phyloP scores from a whole-genome alignment of 2,329 filamentous ascomycete genomes.

The Mariannaea sp. region DNA sequence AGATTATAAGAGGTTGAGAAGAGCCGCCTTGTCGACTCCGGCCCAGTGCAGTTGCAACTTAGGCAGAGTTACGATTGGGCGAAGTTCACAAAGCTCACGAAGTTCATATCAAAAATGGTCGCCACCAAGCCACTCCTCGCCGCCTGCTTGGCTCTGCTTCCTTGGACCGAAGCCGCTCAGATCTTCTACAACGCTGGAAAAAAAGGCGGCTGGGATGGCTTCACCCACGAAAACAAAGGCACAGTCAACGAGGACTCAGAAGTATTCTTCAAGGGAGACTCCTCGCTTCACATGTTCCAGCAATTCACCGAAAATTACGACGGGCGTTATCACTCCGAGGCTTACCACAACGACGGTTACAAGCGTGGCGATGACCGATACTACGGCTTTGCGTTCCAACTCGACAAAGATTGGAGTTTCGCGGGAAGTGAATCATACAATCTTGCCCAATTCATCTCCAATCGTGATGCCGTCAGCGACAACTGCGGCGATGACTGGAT shows the following conservation, averaged over 20 bases:
- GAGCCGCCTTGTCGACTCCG: no score
- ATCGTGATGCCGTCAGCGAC: conserved; percentile 50
- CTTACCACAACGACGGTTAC: conserved; percentile 50
- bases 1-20: no score
- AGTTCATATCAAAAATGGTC: not conserved
- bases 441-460: conserved; percentile 57
- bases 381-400: conserved; percentile 58
- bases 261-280: conserved; percentile 44
- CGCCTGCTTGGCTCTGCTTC: conserved; percentile 31
- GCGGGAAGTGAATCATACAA: conserved; percentile 52
- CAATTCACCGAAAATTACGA: conserved; percentile 47
- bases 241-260: conserved; percentile 49
- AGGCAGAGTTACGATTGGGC: no score
- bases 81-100: no score
- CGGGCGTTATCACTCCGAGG: conserved; percentile 57
- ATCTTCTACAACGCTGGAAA: conserved; percentile 50
- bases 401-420: conserved; percentile 53
- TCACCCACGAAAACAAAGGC: conserved; percentile 48
- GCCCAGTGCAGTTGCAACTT: no score
- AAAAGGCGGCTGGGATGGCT: conserved; percentile 46
- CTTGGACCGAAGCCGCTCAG: conserved; percentile 40
- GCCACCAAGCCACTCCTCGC: not conserved
- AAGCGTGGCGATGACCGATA: conserved; percentile 50
- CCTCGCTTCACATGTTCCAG: conserved; percentile 52
- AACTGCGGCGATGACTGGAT: conserved; percentile 53